Percentiles rank a stretch among this genome's conserved stretches.
phyloP scores from a whole-genome alignment of 208 protist genomes.

The Herpetomonas tarakana region DNA sequence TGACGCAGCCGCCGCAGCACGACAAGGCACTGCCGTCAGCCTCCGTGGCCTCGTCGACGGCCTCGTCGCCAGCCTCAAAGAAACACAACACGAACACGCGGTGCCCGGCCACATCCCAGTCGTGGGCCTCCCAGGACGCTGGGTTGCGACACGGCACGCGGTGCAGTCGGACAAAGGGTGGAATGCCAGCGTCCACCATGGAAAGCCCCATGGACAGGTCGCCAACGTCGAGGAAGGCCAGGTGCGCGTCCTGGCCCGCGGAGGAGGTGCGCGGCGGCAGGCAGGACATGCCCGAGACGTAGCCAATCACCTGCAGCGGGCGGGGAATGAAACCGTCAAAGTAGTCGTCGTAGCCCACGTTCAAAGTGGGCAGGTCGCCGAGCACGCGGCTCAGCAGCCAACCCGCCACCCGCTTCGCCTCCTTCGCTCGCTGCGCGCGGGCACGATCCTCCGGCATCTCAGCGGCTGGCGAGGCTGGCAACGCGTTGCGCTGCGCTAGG shows the following conservation, averaged over 20 bases:
- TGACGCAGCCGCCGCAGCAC: slow-evolving; percentile 68
- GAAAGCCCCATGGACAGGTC: slow-evolving; percentile 73
- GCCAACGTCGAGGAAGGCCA: slow-evolving; percentile 80
- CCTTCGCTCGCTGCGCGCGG: slow-evolving; percentile 31
- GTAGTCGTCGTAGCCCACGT: slow-evolving; percentile 85
- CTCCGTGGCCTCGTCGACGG: slow-evolving; percentile 29
- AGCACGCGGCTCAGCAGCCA: slow-evolving; percentile 83
- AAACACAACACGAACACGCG: slow-evolving; percentile 69
- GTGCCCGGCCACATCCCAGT: slow-evolving; percentile 32
- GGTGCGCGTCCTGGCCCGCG: slow-evolving; percentile 10
- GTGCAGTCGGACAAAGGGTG: slow-evolving; percentile 75
- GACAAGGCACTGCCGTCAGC: slow-evolving; percentile 16
- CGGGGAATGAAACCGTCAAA: slow-evolving; percentile 70
- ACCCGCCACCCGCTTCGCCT: slow-evolving; percentile 69
- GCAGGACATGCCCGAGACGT: slow-evolving; percentile 76
- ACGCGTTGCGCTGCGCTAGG: slow-evolving; percentile 8
- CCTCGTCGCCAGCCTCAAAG: slow-evolving; percentile 52
- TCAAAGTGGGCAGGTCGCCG: slow-evolving; percentile 60
- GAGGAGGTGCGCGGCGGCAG: slow-evolving; percentile 57
- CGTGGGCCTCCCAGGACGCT: slow-evolving; percentile 41
- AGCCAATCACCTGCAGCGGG: slow-evolving; percentile 74
- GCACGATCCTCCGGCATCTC: background rate
- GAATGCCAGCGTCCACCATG: slow-evolving; percentile 83
- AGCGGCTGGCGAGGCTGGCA: slow-evolving; percentile 4
- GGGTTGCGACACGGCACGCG: slow-evolving; percentile 22